phyloP scores from a whole-genome alignment of 2,329 filamentous ascomycete genomes.

The Bipolaris sorokiniana region DNA sequence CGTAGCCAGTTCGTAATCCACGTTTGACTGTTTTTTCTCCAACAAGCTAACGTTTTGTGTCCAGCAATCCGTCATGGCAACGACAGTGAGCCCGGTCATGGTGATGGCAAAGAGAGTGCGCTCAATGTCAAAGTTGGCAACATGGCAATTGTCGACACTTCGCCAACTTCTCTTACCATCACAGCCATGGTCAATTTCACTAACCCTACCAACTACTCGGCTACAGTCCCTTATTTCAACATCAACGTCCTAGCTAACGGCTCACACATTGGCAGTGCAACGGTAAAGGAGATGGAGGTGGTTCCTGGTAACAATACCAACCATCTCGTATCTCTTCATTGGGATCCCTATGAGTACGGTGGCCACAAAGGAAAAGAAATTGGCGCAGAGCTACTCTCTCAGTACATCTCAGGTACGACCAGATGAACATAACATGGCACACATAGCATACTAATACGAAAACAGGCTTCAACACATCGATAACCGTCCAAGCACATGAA shows the following conservation, averaged over 20 bases:
- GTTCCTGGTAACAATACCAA: constrained; percentile 73
- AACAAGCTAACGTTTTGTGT: constrained; percentile 42
- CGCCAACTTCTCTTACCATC: constrained; percentile 71
- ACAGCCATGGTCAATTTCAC: constrained; percentile 79
- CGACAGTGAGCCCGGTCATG: constrained; percentile 51
- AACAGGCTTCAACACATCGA: constrained; percentile 75
- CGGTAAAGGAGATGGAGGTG: constrained; percentile 67
- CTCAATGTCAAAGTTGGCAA: constrained; percentile 71
- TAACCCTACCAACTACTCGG: constrained; percentile 88
- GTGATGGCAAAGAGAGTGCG: constrained; percentile 56
- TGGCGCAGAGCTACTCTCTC: constrained; percentile 77
- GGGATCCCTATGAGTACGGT: constrained; percentile 71
- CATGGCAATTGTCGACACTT: constrained; percentile 75
- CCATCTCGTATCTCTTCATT: constrained; percentile 70
- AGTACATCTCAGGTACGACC: constrained; percentile 77
- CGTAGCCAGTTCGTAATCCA: constrained; percentile 64
- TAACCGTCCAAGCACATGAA: constrained; percentile 74
- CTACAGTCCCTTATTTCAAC: constrained; percentile 78
- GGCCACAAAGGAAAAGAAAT: constrained; percentile 66
- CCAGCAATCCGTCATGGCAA: constrained; percentile 50
- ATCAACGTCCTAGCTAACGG: constrained; percentile 77
- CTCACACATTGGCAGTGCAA: constrained; percentile 76
- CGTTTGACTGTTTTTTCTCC: constrained; percentile 19
- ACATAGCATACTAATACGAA: constrained; percentile 11
- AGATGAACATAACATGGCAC: neutral